Percentiles rank a stretch among this genome's conserved stretches.
phyloP scores from a whole-genome alignment of 176 grass and related monocot species.

The Phoenix roebelenii region DNA sequence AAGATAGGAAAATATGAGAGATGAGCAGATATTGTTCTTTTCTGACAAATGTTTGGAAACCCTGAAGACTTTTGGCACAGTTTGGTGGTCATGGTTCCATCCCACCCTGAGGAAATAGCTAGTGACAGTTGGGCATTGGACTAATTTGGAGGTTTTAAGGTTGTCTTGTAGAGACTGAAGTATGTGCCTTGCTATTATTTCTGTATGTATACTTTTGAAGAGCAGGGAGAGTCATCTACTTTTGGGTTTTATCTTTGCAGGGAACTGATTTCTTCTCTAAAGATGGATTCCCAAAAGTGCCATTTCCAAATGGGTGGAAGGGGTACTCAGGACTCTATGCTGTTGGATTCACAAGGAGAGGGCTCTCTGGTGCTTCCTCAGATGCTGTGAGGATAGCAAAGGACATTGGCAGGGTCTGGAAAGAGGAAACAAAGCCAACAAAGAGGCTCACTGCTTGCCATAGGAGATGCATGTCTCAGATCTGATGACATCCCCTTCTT shows the following conservation, averaged over 20 bases:
- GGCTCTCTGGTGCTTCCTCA: constrained; percentile 59
- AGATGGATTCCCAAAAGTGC: constrained; percentile 54
- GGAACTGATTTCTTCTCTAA: constrained; percentile 62
- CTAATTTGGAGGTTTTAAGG: no score
- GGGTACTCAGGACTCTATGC: constrained; percentile 64
- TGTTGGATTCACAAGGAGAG: constrained; percentile 71
- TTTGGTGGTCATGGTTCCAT: no score
- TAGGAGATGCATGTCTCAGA: constrained; percentile 67
- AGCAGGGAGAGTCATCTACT: no score
- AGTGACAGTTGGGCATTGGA: no score
- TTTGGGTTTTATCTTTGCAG: constrained; percentile 16
- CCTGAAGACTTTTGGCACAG: no score
- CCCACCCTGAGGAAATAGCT: constrained; percentile 11
- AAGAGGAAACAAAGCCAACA: constrained; percentile 60
- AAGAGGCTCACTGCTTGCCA: constrained; percentile 54
- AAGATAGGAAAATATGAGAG: no score
- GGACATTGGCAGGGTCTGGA: constrained; percentile 62
- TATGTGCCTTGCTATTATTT: no score
- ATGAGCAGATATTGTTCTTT: no score
- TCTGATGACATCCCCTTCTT: constrained; percentile 19
- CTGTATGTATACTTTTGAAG: no score
- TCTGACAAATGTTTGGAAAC: no score
- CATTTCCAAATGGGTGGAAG: constrained; percentile 67
- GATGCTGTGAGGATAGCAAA: constrained; percentile 60
- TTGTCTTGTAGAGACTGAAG: no score